Evolutionary conservation across 805 yeast genomes (phyloP), one percentile per base, ranked within the genome.

Genomic region (Candida pseudofarinosa): DNA sequence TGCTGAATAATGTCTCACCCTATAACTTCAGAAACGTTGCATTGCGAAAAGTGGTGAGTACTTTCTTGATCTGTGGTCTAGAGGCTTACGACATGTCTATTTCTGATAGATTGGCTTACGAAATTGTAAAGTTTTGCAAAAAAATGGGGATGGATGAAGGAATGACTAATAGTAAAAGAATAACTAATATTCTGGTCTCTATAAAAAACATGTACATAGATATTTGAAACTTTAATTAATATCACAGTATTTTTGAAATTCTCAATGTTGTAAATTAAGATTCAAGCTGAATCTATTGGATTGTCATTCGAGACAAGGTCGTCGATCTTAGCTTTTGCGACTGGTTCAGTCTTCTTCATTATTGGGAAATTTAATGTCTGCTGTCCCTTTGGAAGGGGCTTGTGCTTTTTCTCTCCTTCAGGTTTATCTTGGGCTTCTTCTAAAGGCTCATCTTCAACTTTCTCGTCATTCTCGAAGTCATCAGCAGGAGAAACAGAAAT

Each of bases 331-430:
- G 73, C 64, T 47, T 65, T 67, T 37, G 55, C 56, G 8, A 31
- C 30, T 17, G 40, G 41, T 6, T 41, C 12, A 16, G 20, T 2
- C 10, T 37, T 32, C 10, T 37, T 32, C 5, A 17, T 20, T 10
- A 17, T 17, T 6, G 45, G 32, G 37, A 54, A 55, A 17, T 43
- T 43, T 16, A 74, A 53, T 1, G 65, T 64, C 38, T 59, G 62
- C 45, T 74, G 80, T 13, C 77, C 77, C 49, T 68, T 71, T 1
- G 63, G 60, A 34, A 69, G 49, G 14, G 42, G 17, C 44, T n/a
- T 18, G 34, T n/a, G 19, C 23, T 26, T 36, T 20, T 30, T 33
- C n/a, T 20, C 39, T 26, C 19, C 45, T 36, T 42, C 35, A 35
- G 41, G 35, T 14, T 19, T 34, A 13, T 26, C 19, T 33, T 28